These are phyloP conservation scores for Umbellularia californica DNA, from an alignment of 164 flowering plant genomes.

Conservation along the genomic window DNA sequence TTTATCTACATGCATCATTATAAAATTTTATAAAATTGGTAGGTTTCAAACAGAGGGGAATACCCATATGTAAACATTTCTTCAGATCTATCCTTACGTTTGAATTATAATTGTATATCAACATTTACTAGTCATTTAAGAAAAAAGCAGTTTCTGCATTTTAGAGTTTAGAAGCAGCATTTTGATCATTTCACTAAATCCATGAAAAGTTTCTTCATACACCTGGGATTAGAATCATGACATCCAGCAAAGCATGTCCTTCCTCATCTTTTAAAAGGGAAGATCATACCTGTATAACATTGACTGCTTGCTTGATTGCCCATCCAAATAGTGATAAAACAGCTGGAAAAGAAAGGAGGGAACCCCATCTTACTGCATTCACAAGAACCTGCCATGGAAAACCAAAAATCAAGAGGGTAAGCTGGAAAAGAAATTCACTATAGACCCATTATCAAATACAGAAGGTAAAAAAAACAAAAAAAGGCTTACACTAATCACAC, in stretches of 20 bases:
- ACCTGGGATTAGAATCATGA: too few species aligned
- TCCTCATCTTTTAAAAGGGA: neutral
- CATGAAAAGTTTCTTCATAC: neutral
- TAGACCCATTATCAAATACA: neutral
- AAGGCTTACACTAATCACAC: constrained; percentile 51
- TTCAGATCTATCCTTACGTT: too few species aligned
- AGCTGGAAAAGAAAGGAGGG: constrained; percentile 26
- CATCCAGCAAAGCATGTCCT: neutral
- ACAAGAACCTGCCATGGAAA: constrained; percentile 35
- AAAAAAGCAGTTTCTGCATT: too few species aligned
- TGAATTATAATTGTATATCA: too few species aligned
- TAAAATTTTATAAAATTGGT: too few species aligned
- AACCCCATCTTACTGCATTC: constrained; percentile 22
- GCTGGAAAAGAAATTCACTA: neutral
- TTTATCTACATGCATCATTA: too few species aligned
- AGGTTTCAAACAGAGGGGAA: too few species aligned
- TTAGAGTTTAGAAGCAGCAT: too few species aligned
- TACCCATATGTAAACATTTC: too few species aligned
- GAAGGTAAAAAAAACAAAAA: neutral
- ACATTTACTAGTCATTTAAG: too few species aligned
- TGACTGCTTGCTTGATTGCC: constrained; percentile 69
- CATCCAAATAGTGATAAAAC: constrained; percentile 57
- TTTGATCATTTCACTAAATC: neutral
- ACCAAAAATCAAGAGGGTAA: constrained; percentile 6
- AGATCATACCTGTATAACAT: constrained; percentile 63